Base-by-base conservation (phyloP, 495 filamentous ascomycete genomes). In the Clavariopsis aquatica region DNA sequence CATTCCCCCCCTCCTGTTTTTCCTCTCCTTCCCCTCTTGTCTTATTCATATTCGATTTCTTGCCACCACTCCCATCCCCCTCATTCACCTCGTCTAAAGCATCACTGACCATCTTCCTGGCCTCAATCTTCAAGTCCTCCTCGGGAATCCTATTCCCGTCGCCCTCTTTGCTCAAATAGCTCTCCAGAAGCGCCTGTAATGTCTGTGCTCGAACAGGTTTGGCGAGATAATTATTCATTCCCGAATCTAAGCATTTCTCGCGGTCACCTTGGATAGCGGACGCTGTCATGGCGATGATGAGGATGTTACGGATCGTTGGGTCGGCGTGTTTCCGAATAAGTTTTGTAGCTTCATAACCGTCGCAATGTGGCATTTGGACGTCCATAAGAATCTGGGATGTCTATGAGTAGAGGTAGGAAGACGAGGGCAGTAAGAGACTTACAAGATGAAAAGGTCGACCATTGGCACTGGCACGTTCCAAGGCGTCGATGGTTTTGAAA, bases 201-300 rank as follows among this genome's bases (percentile, higher is more conserved):
- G 69, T 75, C 17, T 75, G 64, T n/a, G 74, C 54, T 3, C 91
- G 81, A 1, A 96, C 92, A 9, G 92, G 92, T 73, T 96, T 96
- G 24, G 92, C 91, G 5, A 96, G 84, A 64, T 96, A 96, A 65
- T 96, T 91, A 76, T 96, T 96, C 92, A 96, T 96, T 27, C 92
- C 92, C 0, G 91, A 89, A 26, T 91, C 90, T 17, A 96, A 79
- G 69, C 92, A 96, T 74, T 93, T 95, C 75, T 96, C 92, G 27
- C 91, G 82, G 67, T 96, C 92, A 38, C 92, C 92, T 72, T 91
- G 88, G 66, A 96, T 96, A 17, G 92, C 92, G 54, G 85, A 89
- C 1, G 92, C 92, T 2, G 92, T 96, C 92, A 96, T 96, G 38
- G 92, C 92, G 62, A 96, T 94, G 56, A 96, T 86, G 12, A 96